These are phyloP conservation scores for Blastocrithidia nonstop DNA, from an alignment of 208 protist species.

Conservation along the genomic window DNA sequence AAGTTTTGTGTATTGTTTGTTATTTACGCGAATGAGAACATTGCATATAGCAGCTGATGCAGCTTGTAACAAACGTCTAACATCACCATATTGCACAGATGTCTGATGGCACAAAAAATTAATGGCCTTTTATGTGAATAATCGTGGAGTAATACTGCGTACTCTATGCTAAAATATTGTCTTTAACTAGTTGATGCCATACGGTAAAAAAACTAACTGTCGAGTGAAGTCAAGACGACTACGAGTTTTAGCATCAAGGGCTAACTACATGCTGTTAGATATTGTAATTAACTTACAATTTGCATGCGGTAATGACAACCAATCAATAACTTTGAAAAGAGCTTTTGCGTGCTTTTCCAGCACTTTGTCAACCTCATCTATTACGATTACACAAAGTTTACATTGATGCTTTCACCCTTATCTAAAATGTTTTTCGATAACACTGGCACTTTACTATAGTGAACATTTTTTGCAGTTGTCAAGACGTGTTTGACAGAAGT, in stretches of 20 bases:
- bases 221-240: constrained; percentile 71
- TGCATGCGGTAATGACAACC: constrained; percentile 63
- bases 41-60: constrained; percentile 69
- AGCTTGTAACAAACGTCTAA: constrained; percentile 70
- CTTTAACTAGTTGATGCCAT: constrained; percentile 54
- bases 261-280: constrained; percentile 79
- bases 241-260: constrained; percentile 67
- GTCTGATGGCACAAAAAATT: constrained; percentile 74
- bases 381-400: constrained; percentile 65
- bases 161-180: constrained; percentile 52
- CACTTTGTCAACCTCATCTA: constrained; percentile 84
- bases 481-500: constrained; percentile 49
- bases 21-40: constrained; percentile 63
- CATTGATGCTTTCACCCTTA: constrained; percentile 34
- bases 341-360: constrained; percentile 64
- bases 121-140: constrained; percentile 69
- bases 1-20: constrained; percentile 13
- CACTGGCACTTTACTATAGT: constrained; percentile 44
- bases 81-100: constrained; percentile 79
- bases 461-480: constrained; percentile 26
- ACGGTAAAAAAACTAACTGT: constrained; percentile 70
- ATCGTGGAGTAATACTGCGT: constrained; percentile 32
- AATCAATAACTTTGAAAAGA: constrained; percentile 76
- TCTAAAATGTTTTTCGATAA: constrained; percentile 65
- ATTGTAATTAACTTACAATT: constrained; percentile 80